Conservation (phyloP, 23 red algal species). For the Gracilaria caudata region DNA sequence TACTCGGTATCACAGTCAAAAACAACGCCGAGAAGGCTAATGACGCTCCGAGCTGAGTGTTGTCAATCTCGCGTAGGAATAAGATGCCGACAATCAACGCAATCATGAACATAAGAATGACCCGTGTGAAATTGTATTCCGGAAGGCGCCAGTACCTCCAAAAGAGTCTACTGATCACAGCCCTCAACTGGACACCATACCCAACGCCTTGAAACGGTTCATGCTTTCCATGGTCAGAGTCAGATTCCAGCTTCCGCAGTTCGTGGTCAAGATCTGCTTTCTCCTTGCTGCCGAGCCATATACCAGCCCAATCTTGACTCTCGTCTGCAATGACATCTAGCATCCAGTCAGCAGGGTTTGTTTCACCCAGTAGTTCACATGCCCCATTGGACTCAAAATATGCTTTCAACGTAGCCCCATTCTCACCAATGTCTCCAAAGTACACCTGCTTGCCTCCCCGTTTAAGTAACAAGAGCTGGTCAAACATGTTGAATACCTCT, state of each 20-base stretch:
- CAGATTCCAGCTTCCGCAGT: conserved; percentile 41
- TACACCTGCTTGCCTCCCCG: conserved; percentile 78
- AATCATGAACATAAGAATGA: conserved; percentile 68
- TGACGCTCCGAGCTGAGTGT: conserved; percentile 69
- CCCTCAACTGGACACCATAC: conserved; percentile 32
- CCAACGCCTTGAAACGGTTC: conserved; percentile 22
- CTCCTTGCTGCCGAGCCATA: conserved; percentile 65
- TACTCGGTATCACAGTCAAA: conserved; percentile 75
- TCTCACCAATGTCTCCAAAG: conserved; percentile 80
- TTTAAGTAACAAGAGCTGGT: conserved; percentile 79
- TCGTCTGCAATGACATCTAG: conserved; percentile 82
- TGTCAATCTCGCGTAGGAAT: conserved; percentile 72
- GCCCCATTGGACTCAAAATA: conserved; percentile 80
- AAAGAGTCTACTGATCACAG: conserved; percentile 70
- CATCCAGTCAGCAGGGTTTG: conserved; percentile 80
- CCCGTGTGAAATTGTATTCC: conserved; percentile 81
- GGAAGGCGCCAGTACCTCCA: conserved; percentile 89
- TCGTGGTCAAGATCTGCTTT: conserved; percentile 31
- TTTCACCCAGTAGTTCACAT: conserved; percentile 21
- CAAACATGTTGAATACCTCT: conserved; percentile 88
- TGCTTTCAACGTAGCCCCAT: conserved; percentile 28
- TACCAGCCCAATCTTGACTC: conserved; percentile 51
- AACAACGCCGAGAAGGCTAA: conserved; percentile 74
- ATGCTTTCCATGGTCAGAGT: conserved; percentile 1
- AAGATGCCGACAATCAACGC: conserved; percentile 66